These are phyloP conservation scores for Evernia prunastri DNA, from an alignment of 495 filamentous ascomycete species.

Conservation along the genomic window DNA sequence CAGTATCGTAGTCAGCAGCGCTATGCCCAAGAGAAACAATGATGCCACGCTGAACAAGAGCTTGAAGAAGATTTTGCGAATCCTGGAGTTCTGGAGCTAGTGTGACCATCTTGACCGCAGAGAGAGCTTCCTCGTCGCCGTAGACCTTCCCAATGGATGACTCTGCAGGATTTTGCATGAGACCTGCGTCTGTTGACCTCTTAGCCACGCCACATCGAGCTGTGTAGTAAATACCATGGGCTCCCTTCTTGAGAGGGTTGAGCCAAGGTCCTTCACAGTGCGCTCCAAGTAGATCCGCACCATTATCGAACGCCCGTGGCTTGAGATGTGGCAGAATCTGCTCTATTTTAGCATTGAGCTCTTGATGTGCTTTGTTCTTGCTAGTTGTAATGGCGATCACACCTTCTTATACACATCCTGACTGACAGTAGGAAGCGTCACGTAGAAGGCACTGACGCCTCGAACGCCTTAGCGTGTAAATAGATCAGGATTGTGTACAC, in stretches of 20 bases:
- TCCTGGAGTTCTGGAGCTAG: conserved; percentile 68
- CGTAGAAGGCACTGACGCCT: conserved; percentile 62
- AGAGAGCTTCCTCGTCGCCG: conserved; percentile 19
- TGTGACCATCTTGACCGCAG: conserved; percentile 65
- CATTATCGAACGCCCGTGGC: conserved; percentile 56
- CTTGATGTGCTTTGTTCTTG: not conserved
- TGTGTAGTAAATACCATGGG: conserved; percentile 54
- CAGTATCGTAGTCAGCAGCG: conserved; percentile 70
- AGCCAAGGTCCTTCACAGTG: conserved; percentile 85
- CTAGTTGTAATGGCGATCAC: not conserved
- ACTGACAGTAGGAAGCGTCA: conserved; percentile 63
- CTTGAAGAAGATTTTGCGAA: conserved; percentile 55
- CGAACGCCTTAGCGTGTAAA: too few species aligned
- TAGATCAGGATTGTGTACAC: too few species aligned
- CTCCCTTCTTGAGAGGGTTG: conserved; percentile 60
- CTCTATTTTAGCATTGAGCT: conserved; percentile 1
- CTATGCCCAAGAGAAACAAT: conserved; percentile 75
- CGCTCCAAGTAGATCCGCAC: conserved; percentile 74
- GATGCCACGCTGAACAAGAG: conserved; percentile 54
- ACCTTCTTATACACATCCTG: conserved; percentile 67
- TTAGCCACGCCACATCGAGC: conserved; percentile 9
- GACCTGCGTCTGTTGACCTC: conserved; percentile 11
- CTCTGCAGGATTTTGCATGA: conserved; percentile 19
- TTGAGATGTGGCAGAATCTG: conserved; percentile 66
- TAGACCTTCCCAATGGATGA: conserved; percentile 13